A percentile compares a stretch with the other conserved stretches of the same genome.
phyloP scores from a whole-genome alignment of 2,329 filamentous ascomycete species.

The Onygenales sp. region DNA sequence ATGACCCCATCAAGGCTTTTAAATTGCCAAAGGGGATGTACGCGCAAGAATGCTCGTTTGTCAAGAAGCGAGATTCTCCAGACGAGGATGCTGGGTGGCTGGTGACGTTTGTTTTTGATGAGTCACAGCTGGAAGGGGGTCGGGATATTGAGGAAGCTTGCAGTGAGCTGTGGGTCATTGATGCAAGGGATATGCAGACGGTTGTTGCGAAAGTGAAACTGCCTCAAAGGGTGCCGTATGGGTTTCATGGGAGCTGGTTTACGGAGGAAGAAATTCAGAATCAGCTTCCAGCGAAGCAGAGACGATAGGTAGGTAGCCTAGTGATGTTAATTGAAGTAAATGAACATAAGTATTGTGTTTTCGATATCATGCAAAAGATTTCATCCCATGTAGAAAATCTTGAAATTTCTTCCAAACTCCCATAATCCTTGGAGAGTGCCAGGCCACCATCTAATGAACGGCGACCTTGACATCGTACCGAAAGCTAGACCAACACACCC shows the following conservation, averaged over 20 bases:
- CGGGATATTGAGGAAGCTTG: constrained; percentile 36
- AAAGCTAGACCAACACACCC: too few relatives aligned
- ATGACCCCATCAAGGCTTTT: constrained; percentile 55
- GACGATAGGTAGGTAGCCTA: not conserved
- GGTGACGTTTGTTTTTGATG: constrained; percentile 61
- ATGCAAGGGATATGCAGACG: constrained; percentile 53
- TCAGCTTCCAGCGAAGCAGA: constrained; percentile 32
- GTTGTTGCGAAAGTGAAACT: constrained; percentile 46
- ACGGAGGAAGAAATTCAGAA: constrained; percentile 40
- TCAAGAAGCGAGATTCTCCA: constrained; percentile 35
- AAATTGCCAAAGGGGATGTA: constrained; percentile 51
- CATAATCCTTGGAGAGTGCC: too few relatives aligned
- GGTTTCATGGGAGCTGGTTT: constrained; percentile 57
- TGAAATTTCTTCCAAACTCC: too few relatives aligned
- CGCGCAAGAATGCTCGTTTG: constrained; percentile 59
- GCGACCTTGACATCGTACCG: too few relatives aligned
- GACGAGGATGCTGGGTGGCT: constrained; percentile 59
- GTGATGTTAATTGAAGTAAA: not conserved
- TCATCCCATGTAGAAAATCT: too few relatives aligned
- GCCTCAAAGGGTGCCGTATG: constrained; percentile 61
- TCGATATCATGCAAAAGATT: too few relatives aligned
- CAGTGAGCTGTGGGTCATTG: constrained; percentile 60
- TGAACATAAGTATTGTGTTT: not conserved
- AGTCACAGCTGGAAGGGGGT: constrained; percentile 51
- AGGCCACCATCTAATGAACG: too few relatives aligned